Base-by-base conservation (phyloP, 2,329 filamentous ascomycete genomes). In the Claviceps capensis region DNA sequence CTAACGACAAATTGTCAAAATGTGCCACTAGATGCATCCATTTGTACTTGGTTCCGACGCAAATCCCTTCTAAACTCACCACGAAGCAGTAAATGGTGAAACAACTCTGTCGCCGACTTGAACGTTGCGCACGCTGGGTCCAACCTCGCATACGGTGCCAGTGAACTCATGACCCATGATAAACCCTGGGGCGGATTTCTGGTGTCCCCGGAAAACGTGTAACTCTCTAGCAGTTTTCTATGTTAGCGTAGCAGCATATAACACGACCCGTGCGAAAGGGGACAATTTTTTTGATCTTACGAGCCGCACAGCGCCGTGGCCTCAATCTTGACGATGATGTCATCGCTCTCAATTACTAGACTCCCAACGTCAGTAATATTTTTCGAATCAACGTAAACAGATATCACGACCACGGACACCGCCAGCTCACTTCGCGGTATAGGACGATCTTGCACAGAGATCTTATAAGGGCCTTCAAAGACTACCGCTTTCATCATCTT, bases 101-200 rank as follows among this genome's bases (percentile, higher is more conserved):
- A 95, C 87, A 36, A 95, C 75, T 60, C 80, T 79, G 65, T 95
- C 89, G 5, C 88, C 89, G 50, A 83, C 72, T 56, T 81, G 72
- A 56, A 95, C 73, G 0, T 75, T 79, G 60, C 78, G 82, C 46
- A 95, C 86, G 2, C 71, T 75, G 16, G 75, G 70, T 0, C 89
- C 89, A 45, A 76, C 71, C 56, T 85, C 79, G 37, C 82, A 76
- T 9, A 95, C 79, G 23, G 74, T 77, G 5, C 90, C 90, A 2
- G 86, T 88, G 63, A 95, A 94, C 63, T 95, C 90, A 65, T 95
- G 90, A 53, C 88, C 86, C 85, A 82, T 82, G 52, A 81, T 76
- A 59, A 79, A 80, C 26, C 75, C 78, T 0, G 84, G 79, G 1
- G 68, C 73, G 6, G 82, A 84, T 23, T 81, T 76, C 63, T 95